Base-by-base conservation (phyloP, 2,329 filamentous ascomycete genomes). In the Penicillium sp. region DNA sequence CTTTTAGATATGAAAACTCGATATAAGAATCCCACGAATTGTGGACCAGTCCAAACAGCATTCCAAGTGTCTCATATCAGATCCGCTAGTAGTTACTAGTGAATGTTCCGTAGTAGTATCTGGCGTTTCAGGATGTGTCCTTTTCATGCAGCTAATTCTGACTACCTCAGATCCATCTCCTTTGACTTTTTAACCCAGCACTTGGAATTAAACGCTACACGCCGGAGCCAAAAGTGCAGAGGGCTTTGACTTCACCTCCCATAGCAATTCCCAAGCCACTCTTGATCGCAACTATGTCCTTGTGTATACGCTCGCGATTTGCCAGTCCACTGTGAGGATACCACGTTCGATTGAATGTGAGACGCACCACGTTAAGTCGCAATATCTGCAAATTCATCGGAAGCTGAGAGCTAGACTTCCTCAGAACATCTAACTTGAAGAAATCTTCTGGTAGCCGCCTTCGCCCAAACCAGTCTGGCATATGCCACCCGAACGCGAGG, bases 251-350 rank as follows among this genome's bases (percentile, higher is more conserved):
- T 31, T 9, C 27, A 31, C 27, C 27, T 31, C 6, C 27, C 27
- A 2, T 31, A 31, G 27, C 27, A 31, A 31, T 31, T 31, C 10
- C 19, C 40, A 22, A 7, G 19, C n/a, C 18, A 9, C 14, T 43
- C 81, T 84, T 36, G 16, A 49, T 37, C 52, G 36, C 39, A 53
- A n/a, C 14, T 13, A 56, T 44, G 18, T 46, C 44, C 35, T 19
- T 41, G 24, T 55, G 41, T 27, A 58, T 36, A 16, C 52, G 43
- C 18, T 55, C 41, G 24, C 55, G 47, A 35, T 49, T 54, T 19
- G 31, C 52, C 36, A 58, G 43, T 27, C 55, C 59, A 13, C 24
- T 53, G 33, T 35, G 43, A 31, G 5, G 6, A 36, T 35, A 56
- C 52, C 43, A 41, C 19, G 6, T 44, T 27, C 16, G 14, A 52